phyloP scores from a whole-genome alignment of 768 basidiomycete species.

The Naematelia encephala region DNA sequence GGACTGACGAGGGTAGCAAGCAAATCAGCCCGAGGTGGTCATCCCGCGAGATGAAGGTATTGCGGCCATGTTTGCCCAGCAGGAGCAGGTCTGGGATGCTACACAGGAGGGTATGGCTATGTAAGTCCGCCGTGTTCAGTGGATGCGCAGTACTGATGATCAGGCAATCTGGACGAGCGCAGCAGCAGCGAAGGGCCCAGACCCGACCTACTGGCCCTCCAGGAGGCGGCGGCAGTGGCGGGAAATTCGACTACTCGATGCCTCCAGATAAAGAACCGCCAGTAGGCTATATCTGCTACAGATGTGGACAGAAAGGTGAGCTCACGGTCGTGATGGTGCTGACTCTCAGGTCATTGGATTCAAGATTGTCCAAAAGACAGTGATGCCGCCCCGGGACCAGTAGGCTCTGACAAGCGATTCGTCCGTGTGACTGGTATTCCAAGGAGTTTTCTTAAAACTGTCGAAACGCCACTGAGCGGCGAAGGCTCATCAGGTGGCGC shows the following conservation, averaged over 20 bases:
- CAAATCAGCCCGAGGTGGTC: slow-evolving; percentile 34
- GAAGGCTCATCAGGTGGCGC: slow-evolving; percentile 66
- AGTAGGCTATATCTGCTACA: slow-evolving; percentile 94
- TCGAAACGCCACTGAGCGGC: slow-evolving; percentile 64
- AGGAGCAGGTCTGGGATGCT: slow-evolving; percentile 94
- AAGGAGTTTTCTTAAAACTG: slow-evolving; percentile 91
- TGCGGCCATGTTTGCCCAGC: slow-evolving; percentile 96
- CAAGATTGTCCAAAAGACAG: slow-evolving; percentile 98
- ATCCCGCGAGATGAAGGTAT: slow-evolving; percentile 87
- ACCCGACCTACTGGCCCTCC: slow-evolving; percentile 14
- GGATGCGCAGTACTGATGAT: slow-evolving; percentile 35
- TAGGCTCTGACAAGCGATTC: slow-evolving; percentile 92
- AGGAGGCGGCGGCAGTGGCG: slow-evolving; percentile 17
- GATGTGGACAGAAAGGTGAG: slow-evolving; percentile 92
- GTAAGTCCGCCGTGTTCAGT: slow-evolving; percentile 61
- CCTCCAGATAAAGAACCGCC: slow-evolving; percentile 63
- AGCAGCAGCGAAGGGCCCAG: background rate
- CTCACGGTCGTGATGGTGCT: slow-evolving; percentile 5
- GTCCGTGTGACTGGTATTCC: slow-evolving; percentile 98
- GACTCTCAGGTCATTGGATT: slow-evolving; percentile 86
- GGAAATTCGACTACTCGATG: slow-evolving; percentile 56
- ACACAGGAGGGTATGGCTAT: slow-evolving; percentile 99
- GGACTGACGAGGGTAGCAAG: background rate
- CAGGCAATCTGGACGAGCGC: background rate
- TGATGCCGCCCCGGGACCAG: slow-evolving; percentile 59